Base-by-base conservation (phyloP, 495 filamentous ascomycete genomes). In the Penicillium lividum region DNA sequence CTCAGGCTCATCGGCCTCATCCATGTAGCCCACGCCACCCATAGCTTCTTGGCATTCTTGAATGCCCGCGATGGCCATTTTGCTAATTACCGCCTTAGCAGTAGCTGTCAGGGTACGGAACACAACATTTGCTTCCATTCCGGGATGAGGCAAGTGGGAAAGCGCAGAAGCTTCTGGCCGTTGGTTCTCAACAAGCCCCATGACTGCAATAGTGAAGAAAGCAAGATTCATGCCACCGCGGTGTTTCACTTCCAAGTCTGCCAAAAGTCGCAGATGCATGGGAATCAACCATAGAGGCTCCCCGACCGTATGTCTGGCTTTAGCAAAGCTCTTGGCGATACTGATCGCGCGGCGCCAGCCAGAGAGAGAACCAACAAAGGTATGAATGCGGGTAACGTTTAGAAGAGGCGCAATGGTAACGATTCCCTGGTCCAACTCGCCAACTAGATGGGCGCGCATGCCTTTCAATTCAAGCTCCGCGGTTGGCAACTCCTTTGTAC, bases 311-410 rank as follows among this genome's bases (percentile, higher is more conserved):
- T 72, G 72, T 22, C 84, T 75, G 1, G 82, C 81, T 40, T 76
- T 77, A 8, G 81, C 78, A 62, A 80, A 89, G 28, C 81, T 80
- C 56, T 84, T 82, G 0, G 83, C 78, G 44, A 90, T 81, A 5
- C 76, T 81, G 3, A 91, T 72, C 0, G 84, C 84, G 5, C 88
- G 78, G 9, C 84, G 83, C 67, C 84, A 84, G 31, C 77, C 78
- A 0, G 79, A 78, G 5, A 86, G 68, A 0, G 86, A 82, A 0
- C 77, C 76, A 36, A 88, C 70, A 7, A 84, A 77, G 6, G 81
- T 86, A 62, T 90, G 84, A 5, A 89, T 72, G 22, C 89, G 78
- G 10, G 87, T 89, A 63, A 90, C 84, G 54, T 85, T 90, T 10
- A 91, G 75, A 15, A 91, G 75, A 4, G 85, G 84, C 22, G 80